Conservation (phyloP, 768 basidiomycete species). For the Suillus decipiens region DNA sequence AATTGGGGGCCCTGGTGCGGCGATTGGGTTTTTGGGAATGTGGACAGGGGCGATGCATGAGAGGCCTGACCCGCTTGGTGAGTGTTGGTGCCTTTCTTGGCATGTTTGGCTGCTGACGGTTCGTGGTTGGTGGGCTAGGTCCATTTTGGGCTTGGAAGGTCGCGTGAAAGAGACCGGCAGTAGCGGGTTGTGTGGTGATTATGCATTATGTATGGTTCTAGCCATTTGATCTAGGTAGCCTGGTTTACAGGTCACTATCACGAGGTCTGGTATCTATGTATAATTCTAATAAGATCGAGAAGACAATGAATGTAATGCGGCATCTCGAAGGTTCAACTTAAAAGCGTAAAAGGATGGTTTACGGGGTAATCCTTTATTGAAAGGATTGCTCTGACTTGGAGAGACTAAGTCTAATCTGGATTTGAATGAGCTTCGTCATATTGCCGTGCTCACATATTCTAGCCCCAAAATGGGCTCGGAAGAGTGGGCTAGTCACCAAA, state of each 20-base stretch:
- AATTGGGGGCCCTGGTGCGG: conserved; percentile 55
- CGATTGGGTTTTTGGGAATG: conserved; percentile 51
- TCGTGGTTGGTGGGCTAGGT: conserved; percentile 24
- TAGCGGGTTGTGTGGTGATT: not conserved
- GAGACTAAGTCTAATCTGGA: no score
- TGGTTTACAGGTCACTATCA: not conserved
- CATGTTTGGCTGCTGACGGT: not conserved
- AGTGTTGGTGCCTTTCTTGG: conserved; percentile 11
- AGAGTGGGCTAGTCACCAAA: no score
- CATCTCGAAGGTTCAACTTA: no score
- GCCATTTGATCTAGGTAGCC: not conserved
- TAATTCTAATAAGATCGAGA: not conserved
- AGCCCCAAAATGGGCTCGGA: no score
- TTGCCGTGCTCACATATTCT: no score
- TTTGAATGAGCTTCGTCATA: no score
- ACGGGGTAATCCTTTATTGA: no score
- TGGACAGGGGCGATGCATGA: conserved; percentile 58
- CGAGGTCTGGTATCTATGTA: not conserved
- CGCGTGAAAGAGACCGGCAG: conserved; percentile 19
- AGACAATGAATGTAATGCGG: no score
- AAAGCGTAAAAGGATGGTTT: no score
- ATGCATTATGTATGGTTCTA: not conserved
- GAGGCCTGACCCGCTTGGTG: conserved; percentile 44
- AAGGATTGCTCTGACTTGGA: no score
- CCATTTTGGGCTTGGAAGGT: conserved; percentile 49